Evolutionary conservation across 331 rosid species (phyloP).

Genomic region (Rhamnella rubrinervis): DNA sequence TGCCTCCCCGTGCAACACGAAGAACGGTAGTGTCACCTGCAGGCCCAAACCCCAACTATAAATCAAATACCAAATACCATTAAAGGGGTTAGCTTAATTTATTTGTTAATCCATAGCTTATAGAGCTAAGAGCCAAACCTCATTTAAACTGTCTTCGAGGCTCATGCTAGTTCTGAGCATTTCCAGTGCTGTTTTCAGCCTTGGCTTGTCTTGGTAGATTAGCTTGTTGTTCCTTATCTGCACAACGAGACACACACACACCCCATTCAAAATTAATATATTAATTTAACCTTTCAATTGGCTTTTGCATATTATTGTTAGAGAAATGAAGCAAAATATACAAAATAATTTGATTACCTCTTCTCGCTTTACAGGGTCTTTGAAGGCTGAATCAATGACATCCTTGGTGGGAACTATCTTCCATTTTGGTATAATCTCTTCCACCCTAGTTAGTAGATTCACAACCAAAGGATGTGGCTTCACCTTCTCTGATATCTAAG

Average conservation of each 20-base stretch:
- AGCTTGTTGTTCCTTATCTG: constrained; percentile 67
- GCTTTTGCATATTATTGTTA: no score
- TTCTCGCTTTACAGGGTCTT: constrained; percentile 63
- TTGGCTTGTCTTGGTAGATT: constrained; percentile 74
- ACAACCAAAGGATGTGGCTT: constrained; percentile 69
- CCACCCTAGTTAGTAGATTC: constrained; percentile 53
- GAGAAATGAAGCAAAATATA: no score
- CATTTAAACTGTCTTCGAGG: constrained; percentile 47
- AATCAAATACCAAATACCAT: background rate
- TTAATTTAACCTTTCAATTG: no score
- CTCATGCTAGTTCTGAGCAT: constrained; percentile 55
- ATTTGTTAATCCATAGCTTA: background rate
- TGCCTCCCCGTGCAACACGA: constrained; percentile 85
- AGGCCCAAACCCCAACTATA: background rate
- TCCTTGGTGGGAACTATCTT: constrained; percentile 83
- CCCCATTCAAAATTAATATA: background rate
- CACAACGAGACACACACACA: background rate
- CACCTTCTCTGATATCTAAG: constrained; percentile 75
- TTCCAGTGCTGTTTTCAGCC: constrained; percentile 69
- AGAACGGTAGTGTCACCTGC: constrained; percentile 76
- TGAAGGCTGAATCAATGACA: constrained; percentile 64
- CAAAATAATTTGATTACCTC: constrained; percentile 42
- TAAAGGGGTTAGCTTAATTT: background rate
- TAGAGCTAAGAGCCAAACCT: constrained; percentile 29
- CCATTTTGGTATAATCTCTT: constrained; percentile 72